Percentiles rank a stretch among this genome's conserved stretches.
Evolutionary conservation across 2,329 filamentous ascomycete genomes (phyloP).

Genomic region (Fusarium sp.): DNA sequence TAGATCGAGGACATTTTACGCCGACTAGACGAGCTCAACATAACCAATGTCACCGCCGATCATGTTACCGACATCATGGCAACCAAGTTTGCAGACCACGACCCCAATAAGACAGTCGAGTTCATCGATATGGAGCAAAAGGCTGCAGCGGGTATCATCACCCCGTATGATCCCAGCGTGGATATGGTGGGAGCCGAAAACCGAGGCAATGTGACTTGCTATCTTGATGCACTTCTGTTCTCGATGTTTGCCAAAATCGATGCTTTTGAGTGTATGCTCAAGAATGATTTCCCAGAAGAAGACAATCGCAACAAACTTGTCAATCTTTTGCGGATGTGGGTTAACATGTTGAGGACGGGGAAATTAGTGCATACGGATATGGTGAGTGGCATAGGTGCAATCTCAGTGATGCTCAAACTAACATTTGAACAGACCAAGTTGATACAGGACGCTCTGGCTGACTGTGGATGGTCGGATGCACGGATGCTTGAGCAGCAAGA

Average conservation of each 20-base stretch:
- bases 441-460: constrained; percentile 82
- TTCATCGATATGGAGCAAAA: constrained; percentile 82
- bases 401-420: not conserved
- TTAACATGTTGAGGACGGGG: constrained; percentile 88
- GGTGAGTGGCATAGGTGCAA: constrained; percentile 56
- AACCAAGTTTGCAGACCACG: constrained; percentile 71
- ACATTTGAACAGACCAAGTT: constrained; percentile 71
- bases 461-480: constrained; percentile 90
- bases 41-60: constrained; percentile 64
- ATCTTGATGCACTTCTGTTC: constrained; percentile 89
- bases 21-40: constrained; percentile 54
- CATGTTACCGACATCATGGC: constrained; percentile 64
- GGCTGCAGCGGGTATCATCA: constrained; percentile 81
- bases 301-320: constrained; percentile 76
- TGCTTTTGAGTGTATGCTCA: constrained; percentile 92
- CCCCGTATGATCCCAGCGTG: constrained; percentile 75
- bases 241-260: constrained; percentile 94
- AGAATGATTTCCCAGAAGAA: constrained; percentile 75
- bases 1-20: constrained; percentile 55
- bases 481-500: constrained; percentile 85
- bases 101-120: constrained; percentile 78
- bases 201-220: constrained; percentile 88
- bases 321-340: constrained; percentile 86
- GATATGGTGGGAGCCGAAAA: constrained; percentile 88
- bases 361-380: constrained; percentile 87